Percentiles rank a stretch among this genome's conserved stretches.
These are phyloP conservation scores for Penicillium coffeae DNA, from an alignment of 495 filamentous ascomycete genomes.

Conservation along the genomic window DNA sequence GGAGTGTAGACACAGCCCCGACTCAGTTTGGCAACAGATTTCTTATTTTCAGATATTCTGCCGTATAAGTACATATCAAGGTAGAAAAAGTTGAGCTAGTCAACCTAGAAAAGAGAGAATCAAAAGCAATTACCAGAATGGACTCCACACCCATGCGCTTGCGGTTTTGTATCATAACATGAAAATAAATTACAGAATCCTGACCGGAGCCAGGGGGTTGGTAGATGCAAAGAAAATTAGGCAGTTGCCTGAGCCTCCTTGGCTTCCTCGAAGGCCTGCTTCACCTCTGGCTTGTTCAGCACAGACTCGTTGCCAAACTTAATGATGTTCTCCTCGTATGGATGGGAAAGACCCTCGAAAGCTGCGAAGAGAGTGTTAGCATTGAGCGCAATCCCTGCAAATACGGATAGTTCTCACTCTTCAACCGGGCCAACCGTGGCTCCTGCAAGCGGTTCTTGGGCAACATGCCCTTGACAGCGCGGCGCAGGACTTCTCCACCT, in stretches of 20 bases:
- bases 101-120: slow-evolving; percentile 20
- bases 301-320: slow-evolving; percentile 55
- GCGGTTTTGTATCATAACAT: slow-evolving; percentile 32
- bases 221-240: slow-evolving; percentile 14
- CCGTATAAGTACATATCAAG: slow-evolving; percentile 20
- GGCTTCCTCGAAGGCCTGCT: slow-evolving; percentile 44
- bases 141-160: slow-evolving; percentile 52
- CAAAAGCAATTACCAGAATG: slow-evolving; percentile 9
- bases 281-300: slow-evolving; percentile 44
- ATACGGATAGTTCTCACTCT: slow-evolving; percentile 52
- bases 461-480: slow-evolving; percentile 93
- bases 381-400: not conserved
- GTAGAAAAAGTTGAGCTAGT: not conserved
- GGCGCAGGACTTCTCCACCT: slow-evolving; percentile 86
- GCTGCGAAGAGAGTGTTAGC: slow-evolving; percentile 43
- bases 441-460: slow-evolving; percentile 93
- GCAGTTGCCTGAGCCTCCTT: slow-evolving; percentile 19
- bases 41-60: slow-evolving; percentile 12
- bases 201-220: slow-evolving; percentile 10
- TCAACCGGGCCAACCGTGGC: slow-evolving; percentile 79
- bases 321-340: slow-evolving; percentile 84
- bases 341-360: slow-evolving; percentile 87
- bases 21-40: slow-evolving; percentile 14
- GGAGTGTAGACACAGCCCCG: slow-evolving; percentile 14
- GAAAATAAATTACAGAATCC: slow-evolving; percentile 32